phyloP scores from a whole-genome alignment of 208 protist genomes.

The Acanthamoeba sp. region DNA sequence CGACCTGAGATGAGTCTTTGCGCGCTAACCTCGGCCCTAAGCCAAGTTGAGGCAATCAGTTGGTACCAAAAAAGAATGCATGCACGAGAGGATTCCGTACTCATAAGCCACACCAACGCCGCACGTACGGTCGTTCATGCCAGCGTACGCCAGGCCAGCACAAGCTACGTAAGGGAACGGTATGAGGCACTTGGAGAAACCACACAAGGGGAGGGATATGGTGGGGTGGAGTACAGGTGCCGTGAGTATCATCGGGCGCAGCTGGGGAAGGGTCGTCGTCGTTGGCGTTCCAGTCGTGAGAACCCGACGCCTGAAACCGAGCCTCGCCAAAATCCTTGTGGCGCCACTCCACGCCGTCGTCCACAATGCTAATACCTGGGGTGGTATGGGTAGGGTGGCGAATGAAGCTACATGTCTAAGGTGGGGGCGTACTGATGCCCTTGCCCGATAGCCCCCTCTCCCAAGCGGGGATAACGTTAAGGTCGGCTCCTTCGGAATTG shows the following conservation, averaged over 20 bases:
- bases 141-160: neutral
- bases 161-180: neutral
- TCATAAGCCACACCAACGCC: neutral
- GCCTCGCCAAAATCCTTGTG: conserved; percentile 18
- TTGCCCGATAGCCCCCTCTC: neutral
- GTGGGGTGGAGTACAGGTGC: neutral
- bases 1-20: neutral
- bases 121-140: neutral
- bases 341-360: conserved; percentile 7
- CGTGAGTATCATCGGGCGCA: conserved; percentile 22
- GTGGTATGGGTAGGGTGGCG: neutral
- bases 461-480: conserved; percentile 16
- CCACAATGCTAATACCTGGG: neutral
- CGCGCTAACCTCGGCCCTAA: neutral
- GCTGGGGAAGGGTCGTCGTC: neutral
- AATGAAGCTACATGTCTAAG: no score
- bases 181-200: neutral
- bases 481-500: neutral
- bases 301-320: neutral
- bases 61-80: neutral
- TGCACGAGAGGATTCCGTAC: neutral
- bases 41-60: no score
- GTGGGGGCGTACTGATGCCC: neutral
- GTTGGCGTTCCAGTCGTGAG: neutral
- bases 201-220: neutral